phyloP scores from a whole-genome alignment of 345 rosid species.

The Acer campestre region DNA sequence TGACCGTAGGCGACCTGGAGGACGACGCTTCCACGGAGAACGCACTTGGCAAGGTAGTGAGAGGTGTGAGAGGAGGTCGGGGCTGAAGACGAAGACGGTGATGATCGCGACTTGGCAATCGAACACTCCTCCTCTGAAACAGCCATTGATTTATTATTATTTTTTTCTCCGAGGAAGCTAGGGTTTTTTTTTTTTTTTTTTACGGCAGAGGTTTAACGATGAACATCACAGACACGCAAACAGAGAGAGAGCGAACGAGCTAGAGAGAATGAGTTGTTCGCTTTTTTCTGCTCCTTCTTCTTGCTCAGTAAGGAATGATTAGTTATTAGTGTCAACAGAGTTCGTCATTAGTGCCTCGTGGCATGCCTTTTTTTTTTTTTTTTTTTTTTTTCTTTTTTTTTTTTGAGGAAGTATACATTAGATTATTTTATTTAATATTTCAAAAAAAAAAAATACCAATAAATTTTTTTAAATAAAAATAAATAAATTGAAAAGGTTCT shows the following conservation, averaged over 20 bases:
- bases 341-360: neutral
- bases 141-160: conserved; percentile 45
- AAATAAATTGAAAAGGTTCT: no score
- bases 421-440: no score
- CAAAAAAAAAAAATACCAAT: no score
- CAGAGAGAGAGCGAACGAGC: neutral
- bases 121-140: conserved; percentile 95
- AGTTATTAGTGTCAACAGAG: neutral
- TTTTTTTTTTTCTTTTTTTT: no score
- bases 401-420: no score
- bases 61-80: conserved; percentile 31
- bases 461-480: no score
- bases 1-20: conserved; percentile 84
- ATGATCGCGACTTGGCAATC: conserved; percentile 63
- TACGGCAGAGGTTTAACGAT: neutral
- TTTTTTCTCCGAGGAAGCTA: conserved; percentile 13
- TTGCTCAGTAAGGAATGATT: neutral
- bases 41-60: conserved; percentile 89
- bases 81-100: conserved; percentile 56
- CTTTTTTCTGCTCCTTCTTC: no score
- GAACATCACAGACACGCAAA: neutral
- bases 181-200: conserved; percentile 21
- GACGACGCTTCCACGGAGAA: conserved; percentile 79
- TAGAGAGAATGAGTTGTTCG: no score
- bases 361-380: neutral